Percentiles rank a stretch among this genome's conserved stretches.
phyloP scores from a whole-genome alignment of 148 eudicot species.

The Nepenthes mirabilis region DNA sequence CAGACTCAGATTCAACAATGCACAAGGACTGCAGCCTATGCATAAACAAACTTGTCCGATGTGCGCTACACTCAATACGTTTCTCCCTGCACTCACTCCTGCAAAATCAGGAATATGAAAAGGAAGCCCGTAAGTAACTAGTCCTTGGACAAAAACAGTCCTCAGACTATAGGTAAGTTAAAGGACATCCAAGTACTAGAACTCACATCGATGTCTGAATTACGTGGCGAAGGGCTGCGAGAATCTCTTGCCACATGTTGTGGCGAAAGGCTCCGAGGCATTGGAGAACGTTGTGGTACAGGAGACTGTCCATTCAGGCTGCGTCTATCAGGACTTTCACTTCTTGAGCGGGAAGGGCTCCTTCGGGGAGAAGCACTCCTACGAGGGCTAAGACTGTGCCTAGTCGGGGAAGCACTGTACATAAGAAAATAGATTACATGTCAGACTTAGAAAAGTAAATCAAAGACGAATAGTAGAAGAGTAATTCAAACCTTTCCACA shows the following conservation, averaged over 20 bases:
- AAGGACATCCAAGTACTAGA: neutral
- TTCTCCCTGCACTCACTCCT: conserved; percentile 16
- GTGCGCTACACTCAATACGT: neutral
- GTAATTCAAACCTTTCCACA: conserved; percentile 28
- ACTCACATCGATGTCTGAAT: conserved; percentile 25
- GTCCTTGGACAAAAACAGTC: neutral
- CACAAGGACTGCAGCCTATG: neutral
- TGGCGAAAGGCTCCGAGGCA: conserved; percentile 29
- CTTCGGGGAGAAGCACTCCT: conserved; percentile 54
- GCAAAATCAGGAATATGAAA: conserved; percentile 3
- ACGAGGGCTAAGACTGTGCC: conserved; percentile 46
- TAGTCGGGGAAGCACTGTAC: conserved; percentile 58
- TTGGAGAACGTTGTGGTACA: conserved; percentile 18
- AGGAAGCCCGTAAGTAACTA: conserved; percentile 2
- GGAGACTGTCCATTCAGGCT: conserved; percentile 15
- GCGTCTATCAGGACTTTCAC: conserved; percentile 23
- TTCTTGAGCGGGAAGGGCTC: conserved; percentile 22
- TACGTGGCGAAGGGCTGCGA: conserved; percentile 27
- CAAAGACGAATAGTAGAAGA: neutral
- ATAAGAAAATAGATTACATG: conserved; percentile 1
- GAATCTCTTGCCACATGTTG: conserved; percentile 12
- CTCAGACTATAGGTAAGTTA: neutral
- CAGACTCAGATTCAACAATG: conserved; percentile 5
- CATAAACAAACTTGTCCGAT: neutral
- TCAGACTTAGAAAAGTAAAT: neutral